Conservation (phyloP, 2,329 filamentous ascomycete genomes). For the Penicillium sp. region DNA sequence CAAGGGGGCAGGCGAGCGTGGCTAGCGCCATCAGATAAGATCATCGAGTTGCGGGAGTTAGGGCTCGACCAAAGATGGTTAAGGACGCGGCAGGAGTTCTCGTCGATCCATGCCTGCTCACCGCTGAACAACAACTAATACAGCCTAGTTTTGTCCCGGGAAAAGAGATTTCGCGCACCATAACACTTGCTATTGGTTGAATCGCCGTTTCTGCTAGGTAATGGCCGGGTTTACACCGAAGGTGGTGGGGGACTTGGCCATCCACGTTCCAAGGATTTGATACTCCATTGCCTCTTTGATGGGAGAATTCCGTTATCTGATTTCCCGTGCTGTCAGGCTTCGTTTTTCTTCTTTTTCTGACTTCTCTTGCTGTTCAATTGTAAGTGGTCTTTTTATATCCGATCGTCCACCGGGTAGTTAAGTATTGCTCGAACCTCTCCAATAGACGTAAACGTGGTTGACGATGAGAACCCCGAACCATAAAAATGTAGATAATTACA, state of each 20-base stretch:
- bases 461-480: not conserved
- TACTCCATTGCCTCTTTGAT: constrained; percentile 1
- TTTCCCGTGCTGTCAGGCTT: not conserved
- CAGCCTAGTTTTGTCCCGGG: constrained; percentile 1
- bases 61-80: not conserved
- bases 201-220: constrained; percentile 21
- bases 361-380: not conserved
- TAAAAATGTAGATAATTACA: constrained; percentile 1
- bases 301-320: constrained; percentile 1
- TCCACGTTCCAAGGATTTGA: constrained; percentile 17
- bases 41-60: constrained; percentile 18
- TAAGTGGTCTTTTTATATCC: not conserved
- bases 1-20: constrained; percentile 1
- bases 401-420: not conserved
- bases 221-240: constrained; percentile 11
- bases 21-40: constrained; percentile 30
- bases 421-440: not conserved
- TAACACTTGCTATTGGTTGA: constrained; percentile 12
- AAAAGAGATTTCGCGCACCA: constrained; percentile 8
- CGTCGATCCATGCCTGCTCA: constrained; percentile 21
- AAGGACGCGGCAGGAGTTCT: constrained; percentile 1
- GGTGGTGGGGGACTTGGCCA: constrained; percentile 12
- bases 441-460: constrained; percentile 3
- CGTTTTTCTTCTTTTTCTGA: not conserved
- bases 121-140: constrained; percentile 3